phyloP scores from a whole-genome alignment of 345 rosid species.

The Lenwebbia sp. region DNA sequence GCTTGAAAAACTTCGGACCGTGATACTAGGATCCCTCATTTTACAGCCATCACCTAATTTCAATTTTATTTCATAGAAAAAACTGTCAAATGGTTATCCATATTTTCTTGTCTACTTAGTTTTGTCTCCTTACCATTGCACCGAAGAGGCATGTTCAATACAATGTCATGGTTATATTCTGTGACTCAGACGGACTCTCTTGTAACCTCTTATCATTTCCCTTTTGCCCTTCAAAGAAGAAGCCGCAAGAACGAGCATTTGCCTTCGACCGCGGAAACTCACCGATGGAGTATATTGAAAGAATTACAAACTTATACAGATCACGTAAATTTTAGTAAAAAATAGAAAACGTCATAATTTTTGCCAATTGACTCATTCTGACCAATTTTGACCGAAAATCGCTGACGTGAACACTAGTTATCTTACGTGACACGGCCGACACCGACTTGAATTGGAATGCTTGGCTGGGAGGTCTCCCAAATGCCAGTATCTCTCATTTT shows the following conservation, averaged over 20 bases:
- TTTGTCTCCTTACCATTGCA: not conserved
- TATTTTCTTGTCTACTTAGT: not conserved
- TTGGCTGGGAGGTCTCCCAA: not conserved
- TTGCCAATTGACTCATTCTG: too few relatives aligned
- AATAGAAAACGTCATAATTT: too few relatives aligned
- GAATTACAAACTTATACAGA: not conserved
- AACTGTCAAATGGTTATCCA: not conserved
- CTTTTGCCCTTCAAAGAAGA: not conserved
- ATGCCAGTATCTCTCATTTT: not conserved
- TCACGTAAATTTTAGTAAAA: too few relatives aligned
- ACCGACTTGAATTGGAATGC: not conserved
- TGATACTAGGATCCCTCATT: not conserved
- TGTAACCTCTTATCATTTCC: not conserved
- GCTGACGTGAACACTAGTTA: too few relatives aligned
- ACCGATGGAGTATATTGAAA: not conserved
- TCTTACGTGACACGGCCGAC: too few relatives aligned
- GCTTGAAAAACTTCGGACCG: too few relatives aligned
- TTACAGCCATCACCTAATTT: not conserved
- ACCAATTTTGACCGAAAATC: too few relatives aligned
- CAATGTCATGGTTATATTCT: not conserved
- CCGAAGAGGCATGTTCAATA: not conserved
- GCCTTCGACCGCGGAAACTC: too few relatives aligned
- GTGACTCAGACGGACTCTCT: not conserved
- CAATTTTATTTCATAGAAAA: not conserved
- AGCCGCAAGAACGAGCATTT: not conserved